A percentile compares a stretch with the other conserved stretches of the same genome.
Evolutionary conservation across 2,329 filamentous ascomycete species (phyloP).

Genomic region (Remersonia thermophila): DNA sequence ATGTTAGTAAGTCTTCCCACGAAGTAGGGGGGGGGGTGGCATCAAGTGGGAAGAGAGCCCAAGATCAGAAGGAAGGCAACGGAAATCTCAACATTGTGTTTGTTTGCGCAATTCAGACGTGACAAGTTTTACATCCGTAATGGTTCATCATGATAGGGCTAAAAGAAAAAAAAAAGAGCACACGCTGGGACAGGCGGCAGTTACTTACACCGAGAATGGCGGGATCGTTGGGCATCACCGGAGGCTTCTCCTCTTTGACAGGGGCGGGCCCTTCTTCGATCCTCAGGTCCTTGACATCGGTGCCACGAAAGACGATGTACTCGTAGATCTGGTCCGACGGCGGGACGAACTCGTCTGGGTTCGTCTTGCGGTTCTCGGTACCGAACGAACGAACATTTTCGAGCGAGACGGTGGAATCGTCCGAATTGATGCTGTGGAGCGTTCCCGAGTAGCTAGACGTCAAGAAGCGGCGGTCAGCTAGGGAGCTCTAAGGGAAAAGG

Average conservation of each 20-base stretch:
- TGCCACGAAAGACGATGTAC: constrained; percentile 96
- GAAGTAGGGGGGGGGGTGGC: constrained; percentile 1
- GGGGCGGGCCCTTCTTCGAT: constrained; percentile 72
- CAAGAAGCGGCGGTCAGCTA: constrained; percentile 22
- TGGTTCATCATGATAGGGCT: constrained; percentile 65
- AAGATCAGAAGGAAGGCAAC: constrained; percentile 99
- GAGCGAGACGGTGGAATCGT: constrained; percentile 89
- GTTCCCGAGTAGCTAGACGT: constrained; percentile 75
- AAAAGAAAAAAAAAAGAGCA: constrained; percentile 26
- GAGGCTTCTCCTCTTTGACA: constrained; percentile 61
- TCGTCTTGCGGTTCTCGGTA: constrained; percentile 76
- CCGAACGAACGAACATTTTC: constrained; percentile 93
- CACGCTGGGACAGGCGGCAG: neutral
- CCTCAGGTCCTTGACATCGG: constrained; percentile 94
- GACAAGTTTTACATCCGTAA: constrained; percentile 84
- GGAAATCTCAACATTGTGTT: constrained; percentile 91
- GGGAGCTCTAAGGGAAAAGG: neutral
- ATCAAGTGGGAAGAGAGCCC: too few relatives aligned
- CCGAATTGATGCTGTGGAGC: constrained; percentile 95
- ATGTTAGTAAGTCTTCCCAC: constrained; percentile 18
- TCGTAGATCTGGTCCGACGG: constrained; percentile 86
- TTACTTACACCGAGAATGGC: constrained; percentile 97
- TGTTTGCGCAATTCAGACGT: constrained; percentile 87
- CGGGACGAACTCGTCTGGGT: constrained; percentile 68
- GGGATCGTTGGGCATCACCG: constrained; percentile 81